Conservation (phyloP, 2,329 filamentous ascomycete species). For the Sphaerulina vaccinii region DNA sequence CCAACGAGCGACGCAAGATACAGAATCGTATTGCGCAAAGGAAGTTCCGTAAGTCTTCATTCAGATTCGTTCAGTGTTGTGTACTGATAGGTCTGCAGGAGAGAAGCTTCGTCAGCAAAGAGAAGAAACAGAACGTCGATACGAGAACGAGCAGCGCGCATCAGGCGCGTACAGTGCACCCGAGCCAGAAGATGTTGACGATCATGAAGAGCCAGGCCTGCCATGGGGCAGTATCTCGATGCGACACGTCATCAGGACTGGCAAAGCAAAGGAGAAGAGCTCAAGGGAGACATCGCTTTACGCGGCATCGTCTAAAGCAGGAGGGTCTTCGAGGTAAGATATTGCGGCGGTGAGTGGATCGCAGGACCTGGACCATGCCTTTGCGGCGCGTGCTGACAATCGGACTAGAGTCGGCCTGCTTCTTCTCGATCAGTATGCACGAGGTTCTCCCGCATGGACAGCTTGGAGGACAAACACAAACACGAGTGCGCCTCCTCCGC, state of each 20-base stretch:
- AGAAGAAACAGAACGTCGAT: conserved; percentile 63
- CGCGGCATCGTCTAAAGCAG: conserved; percentile 38
- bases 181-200: conserved; percentile 55
- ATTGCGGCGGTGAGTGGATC: conserved; percentile 22
- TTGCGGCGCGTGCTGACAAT: conserved; percentile 18
- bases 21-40: conserved; percentile 75
- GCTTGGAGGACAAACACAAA: conserved; percentile 20
- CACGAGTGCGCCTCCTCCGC: background rate
- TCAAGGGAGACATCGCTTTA: conserved; percentile 44
- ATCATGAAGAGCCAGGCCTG: conserved; percentile 60
- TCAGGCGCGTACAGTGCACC: conserved; percentile 64
- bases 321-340: conserved; percentile 43
- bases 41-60: conserved; percentile 65
- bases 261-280: conserved; percentile 46
- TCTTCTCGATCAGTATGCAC: conserved; percentile 44
- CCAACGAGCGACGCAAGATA: conserved; percentile 68
- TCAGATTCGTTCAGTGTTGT: background rate
- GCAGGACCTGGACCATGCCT: conserved; percentile 1
- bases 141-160: conserved; percentile 63
- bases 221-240: conserved; percentile 72
- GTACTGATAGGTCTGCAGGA: conserved; percentile 47
- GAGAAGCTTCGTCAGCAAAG: conserved; percentile 68
- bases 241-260: conserved; percentile 49
- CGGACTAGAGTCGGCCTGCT: conserved; percentile 39
- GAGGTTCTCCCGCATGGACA: conserved; percentile 34